Percentiles rank a stretch among this genome's conserved stretches.
These are phyloP conservation scores for Eimeria acervulina DNA, from an alignment of 169 alveolate species.

Conservation along the genomic window DNA sequence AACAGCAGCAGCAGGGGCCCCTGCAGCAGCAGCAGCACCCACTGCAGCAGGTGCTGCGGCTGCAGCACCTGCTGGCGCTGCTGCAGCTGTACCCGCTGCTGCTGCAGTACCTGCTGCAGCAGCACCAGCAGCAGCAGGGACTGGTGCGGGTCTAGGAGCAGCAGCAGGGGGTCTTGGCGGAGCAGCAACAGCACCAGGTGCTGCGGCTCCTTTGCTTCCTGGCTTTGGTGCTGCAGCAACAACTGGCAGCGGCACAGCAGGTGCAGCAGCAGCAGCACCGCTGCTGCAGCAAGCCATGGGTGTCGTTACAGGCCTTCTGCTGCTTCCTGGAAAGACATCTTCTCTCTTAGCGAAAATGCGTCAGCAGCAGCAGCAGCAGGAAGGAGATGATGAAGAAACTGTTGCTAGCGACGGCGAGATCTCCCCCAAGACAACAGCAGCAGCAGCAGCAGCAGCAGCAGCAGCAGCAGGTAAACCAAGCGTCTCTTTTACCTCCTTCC, in stretches of 20 bases:
- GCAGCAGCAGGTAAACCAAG: not conserved
- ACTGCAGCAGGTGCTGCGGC: too few relatives aligned
- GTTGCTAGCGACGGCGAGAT: slow-evolving; percentile 34
- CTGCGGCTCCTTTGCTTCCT: slow-evolving; percentile 15
- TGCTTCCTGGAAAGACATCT: slow-evolving; percentile 2
- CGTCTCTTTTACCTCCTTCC: not conserved
- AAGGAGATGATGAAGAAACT: not conserved
- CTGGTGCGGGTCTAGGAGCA: not conserved
- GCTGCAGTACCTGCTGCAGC: too few relatives aligned
- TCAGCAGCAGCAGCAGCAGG: slow-evolving; percentile 26
- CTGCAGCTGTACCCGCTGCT: too few relatives aligned
- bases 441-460: slow-evolving; percentile 27
- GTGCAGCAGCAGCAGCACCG: slow-evolving; percentile 45
- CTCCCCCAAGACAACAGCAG: not conserved
- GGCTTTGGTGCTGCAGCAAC: slow-evolving; percentile 17
- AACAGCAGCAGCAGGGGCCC: slow-evolving; percentile 48
- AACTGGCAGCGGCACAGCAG: not conserved
- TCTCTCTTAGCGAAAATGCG: slow-evolving; percentile 1
- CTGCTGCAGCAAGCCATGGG: slow-evolving; percentile 48
- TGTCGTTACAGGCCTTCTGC: slow-evolving; percentile 2
- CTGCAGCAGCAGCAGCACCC: slow-evolving; percentile 13
- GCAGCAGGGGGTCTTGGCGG: slow-evolving; percentile 1
- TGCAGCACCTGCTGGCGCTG: too few relatives aligned
- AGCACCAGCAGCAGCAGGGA: too few relatives aligned
- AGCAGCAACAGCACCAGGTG: slow-evolving; percentile 47